Evolutionary conservation across 177 flowering plant species (phyloP), one percentile per base, ranked within the genome.

Genomic region (Vitis hybrid): DNA sequence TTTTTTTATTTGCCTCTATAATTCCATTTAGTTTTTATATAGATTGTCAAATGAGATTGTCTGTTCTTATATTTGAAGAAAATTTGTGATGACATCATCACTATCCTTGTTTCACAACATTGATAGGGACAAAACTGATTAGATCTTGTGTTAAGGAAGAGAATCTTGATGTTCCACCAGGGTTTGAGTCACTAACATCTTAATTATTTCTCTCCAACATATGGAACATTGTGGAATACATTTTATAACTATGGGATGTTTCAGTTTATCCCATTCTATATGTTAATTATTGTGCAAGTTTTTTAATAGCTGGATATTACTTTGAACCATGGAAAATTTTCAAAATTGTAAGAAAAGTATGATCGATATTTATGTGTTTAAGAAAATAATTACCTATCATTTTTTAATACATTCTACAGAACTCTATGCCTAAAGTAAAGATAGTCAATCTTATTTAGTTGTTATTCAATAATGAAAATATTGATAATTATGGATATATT

Each of bases 141-240:
- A 81, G 82, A 69, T 61, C 78, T 64, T 76, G 82, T 56, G 70
- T 75, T 14, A 82, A 84, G 75, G 90, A 86, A 75, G 89, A 87
- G 21, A 84, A 74, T 66, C 78, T 83, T 75, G 93, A 89, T 12
- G 83, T 89, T 75, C 91, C 93, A 56, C 93, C 91, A 7, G 93
- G 93, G 62, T 89, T 89, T 68, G 91, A 85, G 77, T 74, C 90
- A 64, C 79, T 75, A 70, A 72, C 84, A 19, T 80, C 91, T 54
- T 86, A 23, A 23, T 23, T 23, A 2, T 23, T 23, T 23, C 23
- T 23, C 23, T 23, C 23, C 23, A 23, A 23, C 23, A 23, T 2
- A 23, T 23, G 23, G 23, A 23, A 23, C 23, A 2, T 2, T 23
- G 23, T 2, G 2, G 23, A 23, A 23, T 23, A 23, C 23, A 21